phyloP scores from a whole-genome alignment of 108 stramenopile species.

The Conticribra weissflogii region DNA sequence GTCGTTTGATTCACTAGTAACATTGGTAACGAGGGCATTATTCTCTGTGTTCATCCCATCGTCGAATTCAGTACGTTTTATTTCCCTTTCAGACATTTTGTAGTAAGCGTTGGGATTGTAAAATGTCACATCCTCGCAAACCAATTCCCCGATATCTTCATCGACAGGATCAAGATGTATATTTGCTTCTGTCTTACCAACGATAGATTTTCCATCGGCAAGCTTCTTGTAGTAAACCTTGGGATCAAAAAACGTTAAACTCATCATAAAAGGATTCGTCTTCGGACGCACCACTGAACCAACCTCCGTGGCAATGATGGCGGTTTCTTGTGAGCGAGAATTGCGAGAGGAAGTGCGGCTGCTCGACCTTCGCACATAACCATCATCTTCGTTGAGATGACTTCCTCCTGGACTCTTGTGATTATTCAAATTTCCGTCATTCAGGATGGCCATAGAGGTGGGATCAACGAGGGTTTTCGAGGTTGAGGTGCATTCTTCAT shows the following conservation, averaged over 20 bases:
- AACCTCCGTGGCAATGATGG: conserved; percentile 36
- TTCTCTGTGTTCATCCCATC: too few relatives aligned
- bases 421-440: not conserved
- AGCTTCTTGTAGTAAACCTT: conserved; percentile 1
- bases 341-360: not conserved
- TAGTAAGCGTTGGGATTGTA: not conserved
- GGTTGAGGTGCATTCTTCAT: not conserved
- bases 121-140: not conserved
- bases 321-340: conserved; percentile 20
- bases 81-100: not conserved
- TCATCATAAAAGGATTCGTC: conserved; percentile 35
- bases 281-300: conserved; percentile 40
- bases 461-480: not conserved
- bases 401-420: too few relatives aligned
- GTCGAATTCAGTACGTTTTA: not conserved
- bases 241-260: conserved; percentile 34
- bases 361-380: too few relatives aligned
- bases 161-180: not conserved
- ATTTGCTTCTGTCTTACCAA: not conserved
- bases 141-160: not conserved
- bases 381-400: too few relatives aligned
- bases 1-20: too few relatives aligned
- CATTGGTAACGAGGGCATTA: too few relatives aligned
- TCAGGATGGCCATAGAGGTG: not conserved
- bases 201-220: not conserved